Evolutionary conservation across 257 asterid species (phyloP).

Genomic region (Euphrasia confusa): DNA sequence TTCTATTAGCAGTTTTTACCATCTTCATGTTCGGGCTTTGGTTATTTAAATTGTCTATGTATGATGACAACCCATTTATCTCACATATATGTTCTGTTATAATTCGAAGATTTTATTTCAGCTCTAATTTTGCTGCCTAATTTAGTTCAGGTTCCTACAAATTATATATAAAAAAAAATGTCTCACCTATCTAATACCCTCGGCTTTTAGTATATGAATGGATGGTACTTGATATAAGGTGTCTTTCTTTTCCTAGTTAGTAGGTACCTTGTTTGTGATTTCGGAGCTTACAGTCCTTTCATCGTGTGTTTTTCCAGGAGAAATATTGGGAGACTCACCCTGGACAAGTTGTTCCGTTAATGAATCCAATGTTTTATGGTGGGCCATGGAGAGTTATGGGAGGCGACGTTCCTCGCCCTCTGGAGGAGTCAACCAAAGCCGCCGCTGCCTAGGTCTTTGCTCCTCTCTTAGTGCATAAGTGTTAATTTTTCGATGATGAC

Average conservation of each 20-base stretch:
- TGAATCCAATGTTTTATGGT: constrained; percentile 78
- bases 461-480: not conserved
- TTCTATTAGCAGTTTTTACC: not conserved
- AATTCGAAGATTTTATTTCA: too few species aligned
- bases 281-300: not conserved
- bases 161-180: too few species aligned
- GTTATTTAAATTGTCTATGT: not conserved
- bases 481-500: not conserved
- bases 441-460: not conserved
- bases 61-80: not conserved
- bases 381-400: constrained; percentile 94
- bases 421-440: constrained; percentile 22
- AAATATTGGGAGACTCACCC: constrained; percentile 92
- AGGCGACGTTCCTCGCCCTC: constrained; percentile 65
- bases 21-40: not conserved
- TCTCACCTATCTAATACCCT: too few species aligned
- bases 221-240: too few species aligned
- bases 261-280: not conserved
- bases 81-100: too few species aligned
- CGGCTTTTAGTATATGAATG: too few species aligned
- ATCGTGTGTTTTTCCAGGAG: constrained; percentile 44
- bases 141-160: not conserved
- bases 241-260: not conserved
- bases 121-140: not conserved
- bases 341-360: constrained; percentile 73